Percentiles rank a stretch among this genome's conserved stretches.
Evolutionary conservation across 1,139 yeast genomes (phyloP).

Genomic region (Ashbya aceris): DNA sequence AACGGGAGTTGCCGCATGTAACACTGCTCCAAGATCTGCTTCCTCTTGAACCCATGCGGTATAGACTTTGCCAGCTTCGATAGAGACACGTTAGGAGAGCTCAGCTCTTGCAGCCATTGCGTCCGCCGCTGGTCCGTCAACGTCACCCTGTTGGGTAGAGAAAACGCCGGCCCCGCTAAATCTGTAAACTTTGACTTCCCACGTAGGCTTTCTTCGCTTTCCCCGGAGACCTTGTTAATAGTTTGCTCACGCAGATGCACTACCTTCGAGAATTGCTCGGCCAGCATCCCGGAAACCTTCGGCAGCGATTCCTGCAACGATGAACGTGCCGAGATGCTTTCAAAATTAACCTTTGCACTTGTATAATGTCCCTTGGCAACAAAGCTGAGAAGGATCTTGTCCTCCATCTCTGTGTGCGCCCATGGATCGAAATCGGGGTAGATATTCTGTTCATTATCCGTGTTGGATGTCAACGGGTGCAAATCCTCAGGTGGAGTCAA

Average conservation of each 20-base stretch:
- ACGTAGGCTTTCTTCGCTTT: constrained; percentile 6
- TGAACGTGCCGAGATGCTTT: constrained; percentile 46
- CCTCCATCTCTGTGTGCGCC: constrained; percentile 55
- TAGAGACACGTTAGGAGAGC: constrained; percentile 57
- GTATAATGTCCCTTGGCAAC: constrained; percentile 53
- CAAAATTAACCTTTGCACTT: constrained; percentile 48
- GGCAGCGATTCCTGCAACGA: constrained; percentile 37
- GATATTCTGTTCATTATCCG: constrained; percentile 8
- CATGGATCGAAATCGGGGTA: constrained; percentile 80
- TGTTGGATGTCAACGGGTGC: constrained; percentile 19
- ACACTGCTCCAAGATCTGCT: constrained; percentile 62
- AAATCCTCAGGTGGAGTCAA: constrained; percentile 28
- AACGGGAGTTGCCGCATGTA: constrained; percentile 59
- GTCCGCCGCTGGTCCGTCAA: constrained; percentile 79
- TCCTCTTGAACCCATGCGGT: constrained; percentile 86
- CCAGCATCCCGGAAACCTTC: constrained; percentile 50
- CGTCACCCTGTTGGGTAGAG: constrained; percentile 50
- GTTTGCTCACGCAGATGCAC: constrained; percentile 56
- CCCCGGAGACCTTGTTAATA: constrained; percentile 70
- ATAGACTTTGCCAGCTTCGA: constrained; percentile 61
- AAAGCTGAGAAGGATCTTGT: constrained; percentile 39
- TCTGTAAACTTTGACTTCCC: constrained; percentile 12
- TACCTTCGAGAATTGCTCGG: constrained; percentile 53
- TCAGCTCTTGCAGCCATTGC: constrained; percentile 74
- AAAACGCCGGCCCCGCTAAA: constrained; percentile 27